These are phyloP conservation scores for Candida succiphila DNA, from an alignment of 805 yeast species.

Conservation along the genomic window DNA sequence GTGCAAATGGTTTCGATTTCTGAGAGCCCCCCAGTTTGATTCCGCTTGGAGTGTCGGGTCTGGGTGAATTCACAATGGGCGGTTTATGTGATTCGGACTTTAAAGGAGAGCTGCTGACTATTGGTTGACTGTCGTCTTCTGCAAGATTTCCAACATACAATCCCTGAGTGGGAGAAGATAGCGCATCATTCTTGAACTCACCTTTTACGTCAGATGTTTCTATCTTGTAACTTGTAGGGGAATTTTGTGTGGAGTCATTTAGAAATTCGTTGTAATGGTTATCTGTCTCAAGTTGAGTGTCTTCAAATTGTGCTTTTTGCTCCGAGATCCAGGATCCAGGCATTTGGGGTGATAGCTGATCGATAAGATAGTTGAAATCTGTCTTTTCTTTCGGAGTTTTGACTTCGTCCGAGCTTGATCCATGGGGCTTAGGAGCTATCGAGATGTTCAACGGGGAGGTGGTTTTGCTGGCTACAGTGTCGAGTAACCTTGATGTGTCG, in stretches of 20 bases:
- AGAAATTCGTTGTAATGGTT: slow-evolving; percentile 7
- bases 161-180: too few species aligned
- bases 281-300: slow-evolving; percentile 1
- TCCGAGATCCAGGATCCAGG: slow-evolving; percentile 19
- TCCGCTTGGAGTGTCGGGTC: slow-evolving; percentile 1
- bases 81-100: background rate
- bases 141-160: too few species aligned
- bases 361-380: slow-evolving; percentile 16
- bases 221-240: slow-evolving; percentile 7
- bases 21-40: background rate
- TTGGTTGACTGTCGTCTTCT: background rate
- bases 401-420: background rate
- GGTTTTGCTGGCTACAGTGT: slow-evolving; percentile 12
- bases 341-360: slow-evolving; percentile 18
- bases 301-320: slow-evolving; percentile 6
- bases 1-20: slow-evolving; percentile 3
- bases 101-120: too few species aligned
- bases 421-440: slow-evolving; percentile 1
- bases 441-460: slow-evolving; percentile 16
- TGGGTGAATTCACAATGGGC: background rate
- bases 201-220: background rate
- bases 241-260: slow-evolving; percentile 5
- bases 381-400: slow-evolving; percentile 4
- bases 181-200: background rate
- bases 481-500: background rate